phyloP scores from a whole-genome alignment of 805 yeast genomes.

The Lachancea sp. region DNA sequence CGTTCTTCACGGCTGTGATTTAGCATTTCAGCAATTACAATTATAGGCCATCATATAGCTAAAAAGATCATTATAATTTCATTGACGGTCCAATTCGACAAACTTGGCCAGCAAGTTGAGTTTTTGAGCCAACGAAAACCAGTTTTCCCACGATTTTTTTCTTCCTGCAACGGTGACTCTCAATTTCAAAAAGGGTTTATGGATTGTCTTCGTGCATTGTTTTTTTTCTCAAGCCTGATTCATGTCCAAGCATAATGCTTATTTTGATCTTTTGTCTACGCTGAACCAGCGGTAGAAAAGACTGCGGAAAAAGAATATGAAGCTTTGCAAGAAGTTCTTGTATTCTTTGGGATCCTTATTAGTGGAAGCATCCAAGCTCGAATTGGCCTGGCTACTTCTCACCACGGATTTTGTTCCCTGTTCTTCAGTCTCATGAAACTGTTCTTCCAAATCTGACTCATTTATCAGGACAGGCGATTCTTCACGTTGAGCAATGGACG shows the following conservation, averaged over 20 bases:
- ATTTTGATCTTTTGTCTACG: conserved; percentile 1
- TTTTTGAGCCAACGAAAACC: not conserved
- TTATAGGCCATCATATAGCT: not conserved
- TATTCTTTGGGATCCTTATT: conserved; percentile 12
- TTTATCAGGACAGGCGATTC: conserved; percentile 14
- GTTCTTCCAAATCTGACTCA: conserved; percentile 15
- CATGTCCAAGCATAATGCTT: not conserved
- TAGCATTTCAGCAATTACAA: not conserved
- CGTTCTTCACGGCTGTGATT: conserved; percentile 11
- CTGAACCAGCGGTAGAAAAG: conserved; percentile 19
- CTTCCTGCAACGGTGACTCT: no score
- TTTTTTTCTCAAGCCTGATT: not conserved
- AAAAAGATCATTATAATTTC: not conserved
- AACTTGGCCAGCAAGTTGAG: conserved; percentile 2
- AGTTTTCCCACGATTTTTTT: not conserved
- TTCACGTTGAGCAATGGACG: not conserved
- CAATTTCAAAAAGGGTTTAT: no score
- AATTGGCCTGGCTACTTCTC: not conserved
- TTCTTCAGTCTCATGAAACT: conserved; percentile 9
- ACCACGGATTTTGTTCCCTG: conserved; percentile 5
- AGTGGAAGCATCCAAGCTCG: not conserved
- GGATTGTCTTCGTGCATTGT: no score
- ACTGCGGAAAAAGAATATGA: conserved; percentile 17
- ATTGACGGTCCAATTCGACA: not conserved
- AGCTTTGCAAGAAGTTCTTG: conserved; percentile 15